Percentiles rank a stretch among this genome's conserved stretches.
Evolutionary conservation across 2,329 filamentous ascomycete genomes (phyloP).

Genomic region (Byssothecium circinans): DNA sequence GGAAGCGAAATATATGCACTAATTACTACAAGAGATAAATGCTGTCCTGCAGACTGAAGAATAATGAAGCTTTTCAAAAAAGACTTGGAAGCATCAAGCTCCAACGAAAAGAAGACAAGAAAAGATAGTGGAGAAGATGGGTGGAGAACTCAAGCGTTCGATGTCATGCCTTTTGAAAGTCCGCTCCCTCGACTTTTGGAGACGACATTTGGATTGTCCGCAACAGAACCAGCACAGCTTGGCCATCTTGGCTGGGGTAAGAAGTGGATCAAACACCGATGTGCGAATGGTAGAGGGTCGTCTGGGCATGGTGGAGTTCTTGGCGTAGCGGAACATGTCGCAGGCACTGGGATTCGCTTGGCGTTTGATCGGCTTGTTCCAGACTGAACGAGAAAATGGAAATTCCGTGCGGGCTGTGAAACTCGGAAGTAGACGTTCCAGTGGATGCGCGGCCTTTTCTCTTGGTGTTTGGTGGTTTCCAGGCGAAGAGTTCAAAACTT

Average conservation of each 20-base stretch:
- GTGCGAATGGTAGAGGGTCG: slow-evolving; percentile 12
- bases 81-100: slow-evolving; percentile 14
- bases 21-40: slow-evolving; percentile 3
- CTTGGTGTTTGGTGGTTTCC: too few relatives aligned
- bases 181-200: neutral
- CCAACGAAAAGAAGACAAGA: slow-evolving; percentile 3
- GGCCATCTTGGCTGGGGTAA: slow-evolving; percentile 8
- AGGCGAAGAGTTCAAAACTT: too few relatives aligned
- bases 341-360: slow-evolving; percentile 15
- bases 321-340: slow-evolving; percentile 19
- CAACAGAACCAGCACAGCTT: slow-evolving; percentile 18
- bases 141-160: neutral
- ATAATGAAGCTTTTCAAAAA: slow-evolving; percentile 10
- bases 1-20: slow-evolving; percentile 4
- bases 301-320: slow-evolving; percentile 9
- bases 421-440: slow-evolving; percentile 4
- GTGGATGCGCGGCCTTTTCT: neutral
- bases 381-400: neutral
- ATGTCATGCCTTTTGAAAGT: slow-evolving; percentile 2
- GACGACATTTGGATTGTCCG: slow-evolving; percentile 3
- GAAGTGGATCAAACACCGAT: slow-evolving; percentile 9
- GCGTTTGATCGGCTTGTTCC: slow-evolving; percentile 16
- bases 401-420: slow-evolving; percentile 1
- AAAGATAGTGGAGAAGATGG: neutral
- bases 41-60: slow-evolving; percentile 13